phyloP scores from a whole-genome alignment of 129 eudicot species.

The Silybum marianum region DNA sequence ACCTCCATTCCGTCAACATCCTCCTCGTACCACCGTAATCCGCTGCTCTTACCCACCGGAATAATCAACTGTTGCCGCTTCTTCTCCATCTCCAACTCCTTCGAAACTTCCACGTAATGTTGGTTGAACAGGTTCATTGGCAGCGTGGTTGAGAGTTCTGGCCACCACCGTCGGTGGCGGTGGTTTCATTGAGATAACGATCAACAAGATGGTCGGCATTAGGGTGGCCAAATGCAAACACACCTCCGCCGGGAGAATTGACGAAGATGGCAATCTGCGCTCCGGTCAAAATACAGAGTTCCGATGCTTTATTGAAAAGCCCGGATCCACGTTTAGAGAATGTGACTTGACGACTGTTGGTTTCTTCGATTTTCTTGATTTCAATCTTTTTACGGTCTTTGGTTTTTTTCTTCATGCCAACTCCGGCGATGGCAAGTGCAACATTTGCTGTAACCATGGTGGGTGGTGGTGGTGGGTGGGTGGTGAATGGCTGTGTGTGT shows the following conservation, averaged over 20 bases:
- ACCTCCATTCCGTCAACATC: neutral
- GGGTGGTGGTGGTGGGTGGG: neutral
- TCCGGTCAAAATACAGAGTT: constrained; percentile 14
- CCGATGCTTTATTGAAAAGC: constrained; percentile 22
- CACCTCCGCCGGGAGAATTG: constrained; percentile 2
- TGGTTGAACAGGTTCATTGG: neutral
- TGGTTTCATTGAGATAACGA: neutral
- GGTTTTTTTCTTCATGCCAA: neutral
- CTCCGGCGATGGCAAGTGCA: too few relatives aligned
- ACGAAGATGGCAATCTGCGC: constrained; percentile 19
- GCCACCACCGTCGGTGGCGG: too few relatives aligned
- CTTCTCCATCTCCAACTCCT: constrained; percentile 5
- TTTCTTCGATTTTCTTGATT: constrained; percentile 3
- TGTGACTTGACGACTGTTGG: constrained; percentile 7
- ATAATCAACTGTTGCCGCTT: neutral
- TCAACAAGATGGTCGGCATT: neutral
- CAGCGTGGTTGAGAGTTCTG: neutral
- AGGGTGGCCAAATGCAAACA: constrained; percentile 10
- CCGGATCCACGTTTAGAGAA: constrained; percentile 22
- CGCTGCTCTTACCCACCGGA: neutral
- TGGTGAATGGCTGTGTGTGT: neutral
- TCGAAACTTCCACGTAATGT: neutral
- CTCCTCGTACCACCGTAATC: neutral
- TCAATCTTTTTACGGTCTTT: constrained; percentile 22
- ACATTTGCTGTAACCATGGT: neutral